Conservation (phyloP, 768 basidiomycete genomes). For the Suillus alpinus region DNA sequence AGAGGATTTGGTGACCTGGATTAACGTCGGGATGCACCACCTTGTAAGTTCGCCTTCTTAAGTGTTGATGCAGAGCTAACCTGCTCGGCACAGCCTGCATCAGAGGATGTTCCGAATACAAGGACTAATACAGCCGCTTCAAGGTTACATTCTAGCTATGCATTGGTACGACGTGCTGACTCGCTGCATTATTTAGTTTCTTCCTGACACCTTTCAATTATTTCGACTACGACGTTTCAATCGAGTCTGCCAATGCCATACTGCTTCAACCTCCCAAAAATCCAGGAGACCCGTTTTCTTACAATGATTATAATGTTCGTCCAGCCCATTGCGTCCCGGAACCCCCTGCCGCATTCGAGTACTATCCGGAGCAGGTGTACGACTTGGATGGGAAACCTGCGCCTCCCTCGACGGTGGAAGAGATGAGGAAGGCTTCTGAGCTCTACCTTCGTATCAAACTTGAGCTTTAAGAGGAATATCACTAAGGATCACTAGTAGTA, state of each 20-base stretch:
- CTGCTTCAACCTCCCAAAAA: slow-evolving; percentile 38
- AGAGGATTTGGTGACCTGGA: slow-evolving; percentile 63
- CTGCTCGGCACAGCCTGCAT: slow-evolving; percentile 41
- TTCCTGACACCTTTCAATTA: slow-evolving; percentile 62
- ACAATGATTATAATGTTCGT: slow-evolving; percentile 53
- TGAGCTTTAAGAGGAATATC: slow-evolving; percentile 12
- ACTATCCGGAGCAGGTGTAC: slow-evolving; percentile 32
- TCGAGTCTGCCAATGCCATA: slow-evolving; percentile 57
- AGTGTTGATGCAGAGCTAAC: background rate
- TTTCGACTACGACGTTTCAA: slow-evolving; percentile 60
- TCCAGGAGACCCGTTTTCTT: slow-evolving; percentile 38
- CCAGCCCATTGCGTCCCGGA: slow-evolving; percentile 38
- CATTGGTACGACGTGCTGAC: background rate
- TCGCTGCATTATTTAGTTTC: slow-evolving; percentile 36
- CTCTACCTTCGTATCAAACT: slow-evolving; percentile 37
- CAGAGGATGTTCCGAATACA: slow-evolving; percentile 64
- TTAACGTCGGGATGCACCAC: slow-evolving; percentile 68
- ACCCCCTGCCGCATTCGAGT: slow-evolving; percentile 39
- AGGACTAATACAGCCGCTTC: slow-evolving; percentile 56
- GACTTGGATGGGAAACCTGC: slow-evolving; percentile 32
- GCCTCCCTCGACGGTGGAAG: slow-evolving; percentile 29
- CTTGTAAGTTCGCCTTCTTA: slow-evolving; percentile 32
- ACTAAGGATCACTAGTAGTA: background rate
- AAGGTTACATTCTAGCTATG: slow-evolving; percentile 32
- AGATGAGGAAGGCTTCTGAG: slow-evolving; percentile 40